Evolutionary conservation across 306 rosid species (phyloP).

Genomic region (Trichosanthes truncata): DNA sequence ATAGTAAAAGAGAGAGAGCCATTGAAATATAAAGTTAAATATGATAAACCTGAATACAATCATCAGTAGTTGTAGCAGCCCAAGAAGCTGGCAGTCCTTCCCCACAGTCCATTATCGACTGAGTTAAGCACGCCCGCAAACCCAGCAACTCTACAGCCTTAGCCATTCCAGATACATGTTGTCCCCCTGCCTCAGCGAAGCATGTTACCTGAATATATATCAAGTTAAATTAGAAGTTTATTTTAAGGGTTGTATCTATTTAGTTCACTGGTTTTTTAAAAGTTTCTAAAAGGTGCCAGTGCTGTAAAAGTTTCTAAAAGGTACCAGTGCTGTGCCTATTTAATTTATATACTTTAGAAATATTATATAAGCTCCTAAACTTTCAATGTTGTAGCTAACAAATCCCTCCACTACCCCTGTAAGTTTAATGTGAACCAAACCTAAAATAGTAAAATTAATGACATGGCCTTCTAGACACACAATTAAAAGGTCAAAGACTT

Average conservation of each 20-base stretch:
- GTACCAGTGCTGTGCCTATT: no score
- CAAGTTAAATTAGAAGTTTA: neutral
- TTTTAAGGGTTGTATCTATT: neutral
- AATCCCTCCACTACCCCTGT: neutral
- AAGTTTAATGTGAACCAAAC: no score
- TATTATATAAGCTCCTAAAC: neutral
- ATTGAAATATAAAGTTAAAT: neutral
- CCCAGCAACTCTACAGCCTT: conserved; percentile 59
- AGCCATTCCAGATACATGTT: conserved; percentile 70
- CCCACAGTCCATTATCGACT: conserved; percentile 77
- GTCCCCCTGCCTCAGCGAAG: conserved; percentile 96
- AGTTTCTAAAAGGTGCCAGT: neutral
- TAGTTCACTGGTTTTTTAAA: neutral
- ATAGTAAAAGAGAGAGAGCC: neutral
- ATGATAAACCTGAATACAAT: conserved; percentile 49
- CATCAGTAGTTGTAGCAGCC: conserved; percentile 46
- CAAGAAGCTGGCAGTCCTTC: conserved; percentile 60
- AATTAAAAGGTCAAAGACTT: neutral
- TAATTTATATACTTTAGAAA: neutral
- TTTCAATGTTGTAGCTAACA: neutral
- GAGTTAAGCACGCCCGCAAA: conserved; percentile 66
- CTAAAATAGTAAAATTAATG: no score
- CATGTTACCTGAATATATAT: conserved; percentile 52
- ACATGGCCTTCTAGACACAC: no score
- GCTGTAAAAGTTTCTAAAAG: neutral